Evolutionary conservation across 257 asterid species (phyloP), one percentile per base, ranked within the genome.

Genomic region (Echium plantagineum): DNA sequence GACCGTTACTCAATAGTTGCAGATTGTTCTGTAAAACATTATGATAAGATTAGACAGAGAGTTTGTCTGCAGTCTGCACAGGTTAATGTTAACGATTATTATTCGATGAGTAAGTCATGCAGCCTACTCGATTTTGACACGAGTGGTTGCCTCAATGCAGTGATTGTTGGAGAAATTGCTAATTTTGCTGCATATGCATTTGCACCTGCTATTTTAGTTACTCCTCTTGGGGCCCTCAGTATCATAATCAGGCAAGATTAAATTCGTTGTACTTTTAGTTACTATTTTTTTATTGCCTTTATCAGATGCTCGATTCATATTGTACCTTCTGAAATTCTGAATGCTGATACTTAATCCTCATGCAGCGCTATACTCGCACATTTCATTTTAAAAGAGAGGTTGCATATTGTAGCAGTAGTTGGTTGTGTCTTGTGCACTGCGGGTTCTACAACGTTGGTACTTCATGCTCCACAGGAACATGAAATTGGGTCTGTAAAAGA

Each of bases 311-410:
- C 46, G 9, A 35, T 35, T 7, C 13, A 9, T 35, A 35, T 9
- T 35, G 13, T 35, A 6, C 46, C 12, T 35, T 35, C 46, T 35
- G 9, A 7, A n/a, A n/a, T n/a, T 35, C 12, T 35, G 46, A 35
- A 35, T 35, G 46, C 12, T 35, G 10, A 35, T 7, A 35, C 46
- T 35, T 35, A 7, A 35, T 35, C 46, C 1, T 7, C 46, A 12
- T 62, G 72, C 82, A 77, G 82, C 67, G 72, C 79, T 67, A 74
- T 77, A 67, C 58, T 77, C 59, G 79, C 79, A 35, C 79, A 77
- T 67, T 77, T 77, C 26, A 64, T 77, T 61, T 67, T 77, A 69
- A 59, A 70, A 32, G 82, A 77, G 59, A 67, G 20, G 56, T 47
- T 77, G 58, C 82, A 77, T 58, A 64, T 77, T n/a, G 73, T 77